Evolutionary conservation across 352 stramenopile genomes (phyloP).

Genomic region (Pythium coloratum): DNA sequence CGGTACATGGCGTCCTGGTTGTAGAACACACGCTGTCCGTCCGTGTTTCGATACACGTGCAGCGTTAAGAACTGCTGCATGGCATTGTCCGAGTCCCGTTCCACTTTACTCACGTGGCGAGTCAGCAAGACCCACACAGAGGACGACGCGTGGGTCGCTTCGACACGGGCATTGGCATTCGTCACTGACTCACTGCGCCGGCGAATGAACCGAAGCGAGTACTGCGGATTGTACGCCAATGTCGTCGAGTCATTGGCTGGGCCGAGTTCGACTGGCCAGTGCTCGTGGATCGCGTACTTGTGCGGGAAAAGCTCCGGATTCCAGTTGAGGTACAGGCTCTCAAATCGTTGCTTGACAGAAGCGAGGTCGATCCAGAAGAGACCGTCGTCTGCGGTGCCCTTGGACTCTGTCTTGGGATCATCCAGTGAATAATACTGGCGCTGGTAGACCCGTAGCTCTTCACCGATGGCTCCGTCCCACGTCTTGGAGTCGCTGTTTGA

Average conservation of each 20-base stretch:
- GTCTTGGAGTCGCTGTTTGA: conserved; percentile 55
- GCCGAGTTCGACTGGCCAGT: conserved; percentile 84
- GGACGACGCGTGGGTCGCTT: conserved; percentile 30
- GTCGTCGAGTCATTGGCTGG: conserved; percentile 90
- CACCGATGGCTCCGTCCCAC: conserved; percentile 57
- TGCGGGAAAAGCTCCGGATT: conserved; percentile 92
- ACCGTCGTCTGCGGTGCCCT: conserved; percentile 80
- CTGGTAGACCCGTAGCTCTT: conserved; percentile 61
- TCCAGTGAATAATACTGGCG: conserved; percentile 44
- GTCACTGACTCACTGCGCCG: conserved; percentile 22
- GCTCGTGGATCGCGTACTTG: conserved; percentile 74
- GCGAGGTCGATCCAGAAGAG: conserved; percentile 97
- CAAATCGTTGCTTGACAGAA: conserved; percentile 91
- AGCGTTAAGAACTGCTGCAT: conserved; percentile 87
- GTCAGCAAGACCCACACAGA: conserved; percentile 92
- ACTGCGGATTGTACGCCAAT: conserved; percentile 94
- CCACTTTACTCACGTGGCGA: conserved; percentile 87
- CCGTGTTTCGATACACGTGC: conserved; percentile 82
- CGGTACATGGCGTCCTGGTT: conserved; percentile 77
- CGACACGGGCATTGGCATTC: conserved; percentile 3
- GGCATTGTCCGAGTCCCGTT: conserved; percentile 56
- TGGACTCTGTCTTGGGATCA: conserved; percentile 10
- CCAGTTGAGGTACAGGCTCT: conserved; percentile 95
- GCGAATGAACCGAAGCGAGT: conserved; percentile 80
- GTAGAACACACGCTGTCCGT: conserved; percentile 78